These are phyloP conservation scores for Candida arabinofermentans DNA, from an alignment of 805 yeast species.

Conservation along the genomic window DNA sequence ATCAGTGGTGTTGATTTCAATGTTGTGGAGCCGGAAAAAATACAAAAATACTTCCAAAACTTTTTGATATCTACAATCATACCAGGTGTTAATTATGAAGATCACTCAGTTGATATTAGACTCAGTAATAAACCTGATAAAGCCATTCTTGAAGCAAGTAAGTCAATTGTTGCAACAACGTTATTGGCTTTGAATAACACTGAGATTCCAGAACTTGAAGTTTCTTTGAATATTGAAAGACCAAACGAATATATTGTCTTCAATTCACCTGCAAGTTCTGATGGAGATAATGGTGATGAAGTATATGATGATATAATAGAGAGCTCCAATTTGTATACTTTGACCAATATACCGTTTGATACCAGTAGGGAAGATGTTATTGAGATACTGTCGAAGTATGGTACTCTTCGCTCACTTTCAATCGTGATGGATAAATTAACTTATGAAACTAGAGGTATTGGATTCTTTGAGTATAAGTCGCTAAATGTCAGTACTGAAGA, in stretches of 20 bases:
- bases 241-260: constrained; percentile 41
- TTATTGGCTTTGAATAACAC: constrained; percentile 41
- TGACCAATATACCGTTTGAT: constrained; percentile 41
- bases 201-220: constrained; percentile 28
- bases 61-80: constrained; percentile 42
- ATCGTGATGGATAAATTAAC: constrained; percentile 45
- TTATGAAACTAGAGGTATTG: constrained; percentile 52
- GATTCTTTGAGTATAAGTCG: constrained; percentile 44
- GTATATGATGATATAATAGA: constrained; percentile 38
- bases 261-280: constrained; percentile 42
- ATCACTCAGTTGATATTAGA: constrained; percentile 27
- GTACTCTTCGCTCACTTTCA: constrained; percentile 37
- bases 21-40: constrained; percentile 24
- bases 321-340: constrained; percentile 14
- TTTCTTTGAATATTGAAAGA: constrained; percentile 33
- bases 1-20: constrained; percentile 19
- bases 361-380: constrained; percentile 40
- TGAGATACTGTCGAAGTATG: constrained; percentile 39
- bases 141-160: constrained; percentile 49
- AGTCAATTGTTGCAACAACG: constrained; percentile 51
- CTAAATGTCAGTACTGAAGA: constrained; percentile 15
- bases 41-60: constrained; percentile 43
- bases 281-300: constrained; percentile 33
- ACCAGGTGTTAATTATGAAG: constrained; percentile 34
- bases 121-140: constrained; percentile 29